Evolutionary conservation across 164 flowering plant species (phyloP).

Genomic region (Tetracentron sinense): DNA sequence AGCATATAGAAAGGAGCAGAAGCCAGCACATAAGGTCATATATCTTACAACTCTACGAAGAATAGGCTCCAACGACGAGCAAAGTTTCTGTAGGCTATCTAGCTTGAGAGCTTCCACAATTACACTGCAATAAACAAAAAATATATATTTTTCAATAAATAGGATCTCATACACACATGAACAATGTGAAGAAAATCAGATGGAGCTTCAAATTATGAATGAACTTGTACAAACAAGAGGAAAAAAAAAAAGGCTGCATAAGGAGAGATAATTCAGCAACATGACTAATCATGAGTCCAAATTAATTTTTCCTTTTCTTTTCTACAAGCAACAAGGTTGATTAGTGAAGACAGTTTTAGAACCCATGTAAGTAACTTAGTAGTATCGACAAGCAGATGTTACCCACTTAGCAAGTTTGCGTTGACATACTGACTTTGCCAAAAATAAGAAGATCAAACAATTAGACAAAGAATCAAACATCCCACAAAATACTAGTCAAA

Average conservation of each 20-base stretch:
- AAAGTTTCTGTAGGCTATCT: conserved; percentile 91
- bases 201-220: neutral
- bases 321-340: neutral
- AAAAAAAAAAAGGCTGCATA: no score
- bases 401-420: neutral
- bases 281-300: neutral
- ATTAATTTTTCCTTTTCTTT: neutral
- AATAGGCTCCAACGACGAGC: conserved; percentile 98
- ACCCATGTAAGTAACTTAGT: no score
- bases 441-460: neutral
- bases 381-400: neutral
- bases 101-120: conserved; percentile 97
- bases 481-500: neutral
- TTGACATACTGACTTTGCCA: no score
- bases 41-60: conserved; percentile 95
- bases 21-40: conserved; percentile 2
- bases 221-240: neutral
- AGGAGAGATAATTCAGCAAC: no score
- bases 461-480: neutral
- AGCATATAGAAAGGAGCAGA: neutral
- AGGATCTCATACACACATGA: neutral
- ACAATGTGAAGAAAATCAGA: no score
- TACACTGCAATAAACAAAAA: conserved; percentile 86
- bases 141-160: conserved; percentile 11
- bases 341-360: no score